Evolutionary conservation across 2,329 filamentous ascomycete genomes (phyloP), one percentile per base, ranked within the genome.

Genomic region (Setomelanomma holmii): DNA sequence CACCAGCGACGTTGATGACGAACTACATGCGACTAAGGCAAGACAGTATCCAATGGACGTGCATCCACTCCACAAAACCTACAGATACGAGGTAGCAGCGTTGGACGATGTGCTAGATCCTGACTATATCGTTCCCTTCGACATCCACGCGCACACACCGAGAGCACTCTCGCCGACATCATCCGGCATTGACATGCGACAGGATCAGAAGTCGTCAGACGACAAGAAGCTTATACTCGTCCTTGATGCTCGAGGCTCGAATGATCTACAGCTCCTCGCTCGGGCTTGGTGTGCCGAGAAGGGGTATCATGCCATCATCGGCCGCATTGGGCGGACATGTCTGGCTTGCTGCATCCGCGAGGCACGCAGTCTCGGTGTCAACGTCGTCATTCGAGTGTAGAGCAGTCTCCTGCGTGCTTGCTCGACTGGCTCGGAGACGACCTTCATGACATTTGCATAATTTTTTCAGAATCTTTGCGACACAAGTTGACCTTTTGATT

Each of bases 291-390:
- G 90, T 68, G 87, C 89, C 0, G 86, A 90, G 66, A 85, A 83
- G 60, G 89, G 89, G 2, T 87, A 87, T 80, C 89, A 91, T 68
- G 89, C 89, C 19, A 69, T 93, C 16, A 80, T 93, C 56, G 89
- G 87, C 55, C 80, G 88, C 45, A 79, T 82, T 34, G 83, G 85
- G 58, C 80, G 88, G 55, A 89, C 87, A 0, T 93, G 90, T 67
- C 73, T 93, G 30, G 83, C 84, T 3, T 93, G 90, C 72, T 88
- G 88, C 35, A 84, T 93, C 38, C 82, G 90, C 16, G 89, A 93
- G 76, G 89, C 89, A 0, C 85, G 86, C 4, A 89, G 87, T 3
- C 69, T 91, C 51, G 86, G 85, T 2, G 86, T 90, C 79, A 84
- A 83, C 60, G 82, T 91, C 21, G 81, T 91, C n/a, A 82, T 80